phyloP scores from a whole-genome alignment of 2,329 filamentous ascomycete species.

The Emmonsiellopsis sp. region DNA sequence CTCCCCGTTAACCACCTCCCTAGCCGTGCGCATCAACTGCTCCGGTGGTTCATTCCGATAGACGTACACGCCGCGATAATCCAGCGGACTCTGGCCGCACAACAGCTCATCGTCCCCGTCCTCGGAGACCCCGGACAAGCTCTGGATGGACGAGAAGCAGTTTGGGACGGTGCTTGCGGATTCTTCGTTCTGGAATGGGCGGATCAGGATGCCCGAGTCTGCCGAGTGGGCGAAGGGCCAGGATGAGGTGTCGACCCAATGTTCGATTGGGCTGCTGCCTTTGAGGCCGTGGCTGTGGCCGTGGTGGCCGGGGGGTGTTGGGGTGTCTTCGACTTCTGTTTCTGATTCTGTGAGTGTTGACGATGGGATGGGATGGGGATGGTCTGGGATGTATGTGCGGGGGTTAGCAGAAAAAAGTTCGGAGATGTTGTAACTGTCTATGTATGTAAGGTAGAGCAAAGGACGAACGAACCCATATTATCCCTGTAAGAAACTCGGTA shows the following conservation, averaged over 20 bases:
- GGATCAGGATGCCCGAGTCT: neutral
- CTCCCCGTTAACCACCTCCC: neutral
- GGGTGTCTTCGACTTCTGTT: neutral
- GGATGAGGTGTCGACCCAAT: slow-evolving; percentile 4
- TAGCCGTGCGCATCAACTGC: neutral
- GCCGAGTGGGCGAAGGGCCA: neutral
- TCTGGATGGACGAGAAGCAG: slow-evolving; percentile 3
- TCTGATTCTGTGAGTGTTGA: neutral
- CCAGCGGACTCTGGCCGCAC: neutral
- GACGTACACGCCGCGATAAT: neutral
- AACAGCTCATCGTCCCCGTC: neutral
- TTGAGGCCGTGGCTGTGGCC: neutral
- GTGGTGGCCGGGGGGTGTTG: neutral
- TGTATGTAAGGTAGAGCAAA: too few relatives aligned
- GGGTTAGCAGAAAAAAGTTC: too few relatives aligned
- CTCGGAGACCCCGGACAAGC: neutral
- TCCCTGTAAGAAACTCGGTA: too few relatives aligned
- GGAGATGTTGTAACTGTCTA: too few relatives aligned
- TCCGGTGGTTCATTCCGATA: neutral
- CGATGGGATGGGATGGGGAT: neutral
- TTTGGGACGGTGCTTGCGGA: neutral
- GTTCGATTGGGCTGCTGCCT: slow-evolving; percentile 2
- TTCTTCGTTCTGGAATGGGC: slow-evolving; percentile 1
- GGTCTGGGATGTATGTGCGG: too few relatives aligned
- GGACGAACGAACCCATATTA: too few relatives aligned